A percentile compares a stretch with the other conserved stretches of the same genome.
Conservation (phyloP, 2,329 filamentous ascomycete species). For the Beauveria asiatica region DNA sequence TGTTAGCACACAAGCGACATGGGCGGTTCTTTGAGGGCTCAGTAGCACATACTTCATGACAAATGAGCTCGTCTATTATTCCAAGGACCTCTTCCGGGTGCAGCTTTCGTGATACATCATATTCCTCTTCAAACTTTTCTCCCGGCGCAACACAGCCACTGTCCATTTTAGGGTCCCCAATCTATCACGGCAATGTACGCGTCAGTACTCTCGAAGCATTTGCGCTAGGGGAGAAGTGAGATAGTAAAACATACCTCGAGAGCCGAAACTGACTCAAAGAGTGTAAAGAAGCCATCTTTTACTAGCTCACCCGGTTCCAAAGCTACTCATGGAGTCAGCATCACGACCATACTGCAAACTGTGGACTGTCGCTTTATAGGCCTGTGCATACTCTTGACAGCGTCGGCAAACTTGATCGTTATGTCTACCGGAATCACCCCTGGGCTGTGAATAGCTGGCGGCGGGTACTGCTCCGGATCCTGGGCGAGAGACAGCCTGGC, state of each 20-base stretch:
- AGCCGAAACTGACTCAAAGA: conserved; percentile 89
- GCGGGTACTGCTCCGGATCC: conserved; percentile 25
- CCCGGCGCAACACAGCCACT: conserved; percentile 74
- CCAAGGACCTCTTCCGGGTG: conserved; percentile 76
- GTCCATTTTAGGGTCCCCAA: conserved; percentile 99
- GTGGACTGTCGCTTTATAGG: not conserved
- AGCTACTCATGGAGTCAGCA: conserved; percentile 40
- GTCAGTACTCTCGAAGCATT: not conserved
- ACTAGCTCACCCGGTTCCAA: conserved; percentile 73
- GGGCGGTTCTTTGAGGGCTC: no score
- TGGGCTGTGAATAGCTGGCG: conserved; percentile 33
- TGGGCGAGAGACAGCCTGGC: conserved; percentile 32
- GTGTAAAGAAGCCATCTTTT: conserved; percentile 88
- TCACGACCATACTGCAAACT: conserved; percentile 1
- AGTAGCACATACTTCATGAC: conserved; percentile 59
- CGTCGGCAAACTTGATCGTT: conserved; percentile 45
- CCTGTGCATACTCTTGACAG: conserved; percentile 40
- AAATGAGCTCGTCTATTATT: conserved; percentile 88
- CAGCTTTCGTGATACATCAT: conserved; percentile 61
- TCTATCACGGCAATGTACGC: conserved; percentile 45
- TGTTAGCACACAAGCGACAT: not conserved
- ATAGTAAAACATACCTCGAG: conserved; percentile 49
- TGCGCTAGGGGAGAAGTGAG: not conserved
- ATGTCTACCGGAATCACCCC: conserved; percentile 51
- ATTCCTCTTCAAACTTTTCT: conserved; percentile 76